phyloP scores from a whole-genome alignment of 2,329 filamentous ascomycete genomes.

The Colletotrichum higginsianum region DNA sequence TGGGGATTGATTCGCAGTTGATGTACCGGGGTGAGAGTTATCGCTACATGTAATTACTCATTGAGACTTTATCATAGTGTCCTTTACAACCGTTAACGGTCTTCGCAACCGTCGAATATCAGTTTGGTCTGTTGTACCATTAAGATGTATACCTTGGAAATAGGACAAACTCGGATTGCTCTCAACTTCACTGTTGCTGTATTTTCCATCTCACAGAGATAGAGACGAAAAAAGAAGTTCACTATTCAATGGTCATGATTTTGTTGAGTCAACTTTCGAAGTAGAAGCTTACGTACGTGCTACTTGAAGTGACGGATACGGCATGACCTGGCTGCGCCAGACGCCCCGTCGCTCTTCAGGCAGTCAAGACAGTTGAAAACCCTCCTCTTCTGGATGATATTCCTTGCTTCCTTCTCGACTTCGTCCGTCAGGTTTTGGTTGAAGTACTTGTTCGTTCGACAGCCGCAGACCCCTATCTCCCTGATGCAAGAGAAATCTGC shows the following conservation, averaged over 20 bases:
- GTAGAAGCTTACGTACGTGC: no score
- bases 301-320: slow-evolving; percentile 3
- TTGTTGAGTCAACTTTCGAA: no score
- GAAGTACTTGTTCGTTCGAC: slow-evolving; percentile 31
- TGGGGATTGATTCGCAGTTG: slow-evolving; percentile 38
- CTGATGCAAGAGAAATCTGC: slow-evolving; percentile 26
- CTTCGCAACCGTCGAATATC: no score
- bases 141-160: no score
- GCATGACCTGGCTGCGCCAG: slow-evolving; percentile 6
- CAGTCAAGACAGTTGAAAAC: slow-evolving; percentile 43
- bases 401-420: slow-evolving; percentile 30
- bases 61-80: no score
- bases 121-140: not conserved
- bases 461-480: slow-evolving; percentile 22
- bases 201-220: no score
- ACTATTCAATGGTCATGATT: no score
- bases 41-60: no score
- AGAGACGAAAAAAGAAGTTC: no score
- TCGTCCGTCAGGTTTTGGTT: slow-evolving; percentile 17
- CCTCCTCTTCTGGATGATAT: slow-evolving; percentile 32
- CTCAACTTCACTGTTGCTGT: no score
- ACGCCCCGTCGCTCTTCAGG: slow-evolving; percentile 24
- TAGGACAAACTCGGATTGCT: no score
- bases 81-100: no score
- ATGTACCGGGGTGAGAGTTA: not conserved